These are phyloP conservation scores for Synura sp. DNA, from an alignment of 352 stramenopile genomes.

Conservation along the genomic window DNA sequence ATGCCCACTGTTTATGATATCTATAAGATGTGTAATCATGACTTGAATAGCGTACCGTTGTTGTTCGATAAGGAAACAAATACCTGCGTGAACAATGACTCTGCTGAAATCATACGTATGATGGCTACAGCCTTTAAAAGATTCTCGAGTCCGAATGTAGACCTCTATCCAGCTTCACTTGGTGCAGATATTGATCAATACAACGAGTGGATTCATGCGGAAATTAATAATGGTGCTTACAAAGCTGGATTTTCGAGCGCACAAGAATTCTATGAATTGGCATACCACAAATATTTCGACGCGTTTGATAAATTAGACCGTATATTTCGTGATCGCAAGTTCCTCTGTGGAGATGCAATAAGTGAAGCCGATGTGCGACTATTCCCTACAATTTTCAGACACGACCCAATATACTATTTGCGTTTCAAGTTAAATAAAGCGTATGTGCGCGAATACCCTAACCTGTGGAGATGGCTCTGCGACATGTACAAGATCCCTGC, in stretches of 20 bases:
- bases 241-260: slow-evolving; percentile 68
- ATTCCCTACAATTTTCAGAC: slow-evolving; percentile 70
- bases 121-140: slow-evolving; percentile 67
- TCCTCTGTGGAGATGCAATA: slow-evolving; percentile 59
- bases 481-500: too few species aligned
- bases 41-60: slow-evolving; percentile 72
- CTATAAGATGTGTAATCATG: slow-evolving; percentile 67
- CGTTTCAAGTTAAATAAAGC: slow-evolving; percentile 80
- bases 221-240: slow-evolving; percentile 81
- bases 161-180: slow-evolving; percentile 67
- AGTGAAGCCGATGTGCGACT: slow-evolving; percentile 70
- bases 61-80: slow-evolving; percentile 73
- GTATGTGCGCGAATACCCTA: slow-evolving; percentile 74
- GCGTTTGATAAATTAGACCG: slow-evolving; percentile 64
- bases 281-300: slow-evolving; percentile 63
- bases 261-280: slow-evolving; percentile 66
- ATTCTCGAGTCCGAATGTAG: slow-evolving; percentile 59
- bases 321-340: slow-evolving; percentile 62
- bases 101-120: slow-evolving; percentile 75
- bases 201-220: slow-evolving; percentile 74
- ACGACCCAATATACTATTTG: slow-evolving; percentile 71
- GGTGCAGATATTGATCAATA: slow-evolving; percentile 67
- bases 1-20: slow-evolving; percentile 50
- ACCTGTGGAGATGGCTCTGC: slow-evolving; percentile 58
- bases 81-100: slow-evolving; percentile 78